phyloP scores from a whole-genome alignment of 1,284 basidiomycete species.

The Rhodofomes roseus region DNA sequence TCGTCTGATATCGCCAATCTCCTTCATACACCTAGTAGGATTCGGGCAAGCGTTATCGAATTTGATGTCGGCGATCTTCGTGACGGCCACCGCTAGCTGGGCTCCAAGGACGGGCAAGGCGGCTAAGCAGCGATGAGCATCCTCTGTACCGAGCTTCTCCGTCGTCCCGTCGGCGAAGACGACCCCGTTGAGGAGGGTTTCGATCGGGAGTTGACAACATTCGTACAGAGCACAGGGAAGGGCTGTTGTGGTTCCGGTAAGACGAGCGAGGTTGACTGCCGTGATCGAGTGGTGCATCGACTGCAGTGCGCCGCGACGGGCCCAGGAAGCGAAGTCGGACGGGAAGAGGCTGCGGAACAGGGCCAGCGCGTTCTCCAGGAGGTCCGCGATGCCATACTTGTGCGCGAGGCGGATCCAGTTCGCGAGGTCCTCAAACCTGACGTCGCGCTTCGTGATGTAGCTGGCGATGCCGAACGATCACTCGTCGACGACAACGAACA shows the following conservation, averaged over 20 bases:
- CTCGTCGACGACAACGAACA: no score
- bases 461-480: not conserved
- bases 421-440: not conserved
- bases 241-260: not conserved
- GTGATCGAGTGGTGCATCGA: not conserved
- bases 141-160: not conserved
- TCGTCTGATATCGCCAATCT: no score
- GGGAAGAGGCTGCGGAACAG: no score
- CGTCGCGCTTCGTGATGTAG: not conserved
- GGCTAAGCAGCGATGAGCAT: not conserved
- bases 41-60: no score
- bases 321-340: not conserved
- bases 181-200: not conserved
- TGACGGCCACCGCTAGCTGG: not conserved
- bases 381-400: slow-evolving; percentile 1
- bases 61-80: not conserved
- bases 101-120: no score
- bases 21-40: no score
- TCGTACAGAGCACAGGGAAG: slow-evolving; percentile 1
- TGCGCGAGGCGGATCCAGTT: slow-evolving; percentile 4
- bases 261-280: not conserved
- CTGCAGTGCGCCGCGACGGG: not conserved
- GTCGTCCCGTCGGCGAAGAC: not conserved
- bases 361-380: not conserved
- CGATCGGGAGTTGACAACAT: not conserved